Evolutionary conservation across 176 grass and related monocot genomes (phyloP), one percentile per base, ranked within the genome.

Genomic region (Hyparrhenia diplandra): DNA sequence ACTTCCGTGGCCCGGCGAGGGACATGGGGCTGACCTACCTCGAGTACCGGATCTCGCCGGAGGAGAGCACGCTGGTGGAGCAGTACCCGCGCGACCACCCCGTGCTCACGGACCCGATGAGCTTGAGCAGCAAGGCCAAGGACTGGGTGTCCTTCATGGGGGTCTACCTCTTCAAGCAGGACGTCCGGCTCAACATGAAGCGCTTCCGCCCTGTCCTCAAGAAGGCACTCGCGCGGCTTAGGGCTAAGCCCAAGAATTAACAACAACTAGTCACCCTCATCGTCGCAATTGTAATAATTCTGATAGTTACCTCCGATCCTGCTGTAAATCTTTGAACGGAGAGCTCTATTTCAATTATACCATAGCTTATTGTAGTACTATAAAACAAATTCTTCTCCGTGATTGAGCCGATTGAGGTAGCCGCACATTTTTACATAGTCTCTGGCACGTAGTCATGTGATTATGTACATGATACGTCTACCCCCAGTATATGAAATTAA

Each of bases 51-150:
- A 91, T 98, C 49, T 17, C 39, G 21, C 77, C 79, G 20, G 78
- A 92, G 76, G 95, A 97, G 92, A 97, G 95, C 90, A 92, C 90
- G 37, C 85, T 97, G 24, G 55, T 82, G 1, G 92, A 94, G 0
- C 74, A 91, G 80, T 94, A 84, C 69, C 90, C 92, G n/a, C 57
- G 85, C 5, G 90, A 97, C 67, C 90, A 94, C 85, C 74, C 79
- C 4, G 70, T 97, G 9, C 89, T 97, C 89, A 89, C 89, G 17
- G 65, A 97, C 51, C 95, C 95, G 0, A 67, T 61, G 21, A 89
- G 76, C 55, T 76, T 66, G 16, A 88, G 76, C 54, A 81, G 87
- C 45, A 82, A 87, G 60, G 42, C 63, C 58, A 76, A 89, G 17
- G 95, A 92, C 0, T 97, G 86, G 85, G 71, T 73, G 6, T 74